Base-by-base conservation (phyloP, 2,329 filamentous ascomycete species). In the Fusarium concolor region DNA sequence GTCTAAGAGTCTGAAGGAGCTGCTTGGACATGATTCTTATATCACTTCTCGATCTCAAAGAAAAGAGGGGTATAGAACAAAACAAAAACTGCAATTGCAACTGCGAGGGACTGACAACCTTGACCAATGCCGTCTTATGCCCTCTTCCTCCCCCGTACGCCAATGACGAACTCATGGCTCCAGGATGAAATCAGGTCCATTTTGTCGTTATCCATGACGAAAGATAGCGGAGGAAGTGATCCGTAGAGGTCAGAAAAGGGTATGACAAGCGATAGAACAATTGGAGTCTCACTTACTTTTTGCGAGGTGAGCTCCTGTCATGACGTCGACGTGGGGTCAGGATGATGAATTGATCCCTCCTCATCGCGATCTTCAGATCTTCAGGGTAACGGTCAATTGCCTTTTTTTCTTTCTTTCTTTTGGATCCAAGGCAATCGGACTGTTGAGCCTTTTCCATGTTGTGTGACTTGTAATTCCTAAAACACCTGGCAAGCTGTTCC, bases 261-360 rank as follows among this genome's bases (percentile, higher is more conserved):
- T 22, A 64, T 37, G 46, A 43, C 56, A 66, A 11, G 51, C 31
- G n/a, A 29, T 11, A 43, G 28, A 45, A 43, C 51, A 51, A 62
- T 65, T 66, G 62, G 49, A 47, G 62, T 53, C 15, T 28, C 26
- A 50, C 44, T 39, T 58, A 17, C 35, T 56, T 26, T 26, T 26
- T 26, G 26, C 26, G 26, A 26, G 26, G 26, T 31, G 33, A 67
- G 39, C 29, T 49, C 33, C 35, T 43, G 33, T 62, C 56, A 69
- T 69, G 66, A 69, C 66, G 66, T 69, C 66, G 66, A 70, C 66
- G 66, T 64, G 66, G 65, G 53, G 66, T 69, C 56, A 70, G n/a
- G 39, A 67, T 69, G 52, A 69, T 69, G 62, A 29, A 51, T 68
- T 61, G 57, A 64, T 52, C 47, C 31, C 24, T 44, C 38, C 50